Conservation (phyloP, 495 filamentous ascomycete species). For the Rusavskia elegans region DNA sequence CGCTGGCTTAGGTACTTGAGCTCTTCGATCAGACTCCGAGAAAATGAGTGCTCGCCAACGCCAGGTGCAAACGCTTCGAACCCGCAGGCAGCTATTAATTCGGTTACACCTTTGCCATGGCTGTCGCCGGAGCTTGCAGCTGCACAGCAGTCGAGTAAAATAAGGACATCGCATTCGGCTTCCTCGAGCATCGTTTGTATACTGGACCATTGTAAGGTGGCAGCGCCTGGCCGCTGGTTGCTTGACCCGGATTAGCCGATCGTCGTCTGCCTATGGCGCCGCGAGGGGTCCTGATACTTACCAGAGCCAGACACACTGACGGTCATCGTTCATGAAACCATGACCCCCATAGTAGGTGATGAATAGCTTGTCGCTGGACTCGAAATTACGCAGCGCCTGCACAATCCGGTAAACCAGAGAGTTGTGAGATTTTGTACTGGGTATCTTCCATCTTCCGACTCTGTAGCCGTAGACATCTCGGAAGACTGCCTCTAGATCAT, state of each 20-base stretch:
- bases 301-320: conserved; percentile 38
- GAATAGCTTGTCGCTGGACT: conserved; percentile 30
- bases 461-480: conserved; percentile 29
- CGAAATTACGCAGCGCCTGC: conserved; percentile 32
- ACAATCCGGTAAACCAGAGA: conserved; percentile 32
- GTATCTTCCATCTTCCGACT: conserved; percentile 33
- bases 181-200: conserved; percentile 37
- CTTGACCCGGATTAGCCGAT: conserved; percentile 16
- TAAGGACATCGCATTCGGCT: conserved; percentile 34
- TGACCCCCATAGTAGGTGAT: conserved; percentile 40
- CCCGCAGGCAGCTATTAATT: conserved; percentile 17
- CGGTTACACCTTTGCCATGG: conserved; percentile 9
- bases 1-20: neutral
- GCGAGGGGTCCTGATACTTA: conserved; percentile 15
- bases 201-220: conserved; percentile 27
- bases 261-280: too few species aligned
- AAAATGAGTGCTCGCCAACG: conserved; percentile 14
- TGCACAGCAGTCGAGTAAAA: conserved; percentile 37
- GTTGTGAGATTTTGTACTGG: conserved; percentile 31
- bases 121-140: conserved; percentile 17
- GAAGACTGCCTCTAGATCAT: conserved; percentile 33
- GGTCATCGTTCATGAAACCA: conserved; percentile 31
- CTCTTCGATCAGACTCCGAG: conserved; percentile 11
- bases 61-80: conserved; percentile 11
- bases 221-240: conserved; percentile 16